Percentiles rank a stretch among this genome's conserved stretches.
Evolutionary conservation across 345 rosid genomes (phyloP).

Genomic region (Reutealis trisperma): DNA sequence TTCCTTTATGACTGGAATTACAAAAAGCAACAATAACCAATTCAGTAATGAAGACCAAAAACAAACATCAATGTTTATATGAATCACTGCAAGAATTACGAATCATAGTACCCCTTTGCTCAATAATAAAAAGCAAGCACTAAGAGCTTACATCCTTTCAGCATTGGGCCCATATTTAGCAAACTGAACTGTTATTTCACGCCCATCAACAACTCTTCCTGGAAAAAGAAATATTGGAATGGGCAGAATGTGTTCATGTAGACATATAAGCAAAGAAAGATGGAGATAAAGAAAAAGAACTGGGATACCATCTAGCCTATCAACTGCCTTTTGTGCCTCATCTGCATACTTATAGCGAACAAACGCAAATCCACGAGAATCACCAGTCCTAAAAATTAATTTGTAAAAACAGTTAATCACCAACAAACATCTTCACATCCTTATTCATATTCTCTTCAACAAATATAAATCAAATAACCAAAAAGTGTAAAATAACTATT

Average conservation of each 20-base stretch:
- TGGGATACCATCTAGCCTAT: slow-evolving; percentile 54
- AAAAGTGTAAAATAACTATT: background rate
- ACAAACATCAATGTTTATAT: background rate
- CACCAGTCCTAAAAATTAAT: slow-evolving; percentile 49
- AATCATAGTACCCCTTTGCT: background rate
- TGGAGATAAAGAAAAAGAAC: background rate
- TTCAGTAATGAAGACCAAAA: background rate
- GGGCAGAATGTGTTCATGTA: background rate
- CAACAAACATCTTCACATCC: no score
- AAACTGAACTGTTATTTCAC: slow-evolving; percentile 93
- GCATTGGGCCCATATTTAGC: slow-evolving; percentile 99
- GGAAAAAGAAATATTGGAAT: slow-evolving; percentile 14
- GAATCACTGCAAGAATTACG: background rate
- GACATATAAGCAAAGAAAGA: background rate
- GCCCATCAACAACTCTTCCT: slow-evolving; percentile 94
- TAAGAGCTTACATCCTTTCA: slow-evolving; percentile 71
- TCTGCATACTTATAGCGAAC: slow-evolving; percentile 66
- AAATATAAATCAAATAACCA: background rate
- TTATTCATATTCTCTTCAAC: background rate
- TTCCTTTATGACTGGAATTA: slow-evolving; percentile 48
- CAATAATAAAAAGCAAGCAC: background rate
- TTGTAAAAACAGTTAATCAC: background rate
- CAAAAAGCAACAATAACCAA: background rate
- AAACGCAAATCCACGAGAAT: slow-evolving; percentile 68
- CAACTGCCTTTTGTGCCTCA: slow-evolving; percentile 76